Conservation (phyloP, 75 land plant genomes). For the Isoetes taiwanensis region DNA sequence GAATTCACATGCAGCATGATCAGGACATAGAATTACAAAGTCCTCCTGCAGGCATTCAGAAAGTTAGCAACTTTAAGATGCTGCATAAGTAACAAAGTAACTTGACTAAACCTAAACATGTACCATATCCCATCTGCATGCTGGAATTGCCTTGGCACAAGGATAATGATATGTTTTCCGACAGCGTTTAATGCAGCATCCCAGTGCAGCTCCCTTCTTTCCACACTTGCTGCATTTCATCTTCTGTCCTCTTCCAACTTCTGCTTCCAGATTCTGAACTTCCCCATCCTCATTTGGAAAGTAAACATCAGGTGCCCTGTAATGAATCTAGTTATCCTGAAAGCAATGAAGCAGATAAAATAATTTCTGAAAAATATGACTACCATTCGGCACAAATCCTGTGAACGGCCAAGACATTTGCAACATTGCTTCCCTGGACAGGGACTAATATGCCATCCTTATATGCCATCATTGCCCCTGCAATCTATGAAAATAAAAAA, state of each 20-base stretch:
- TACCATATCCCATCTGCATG: slow-evolving; percentile 66
- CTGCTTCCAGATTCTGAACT: slow-evolving; percentile 47
- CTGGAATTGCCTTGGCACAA: slow-evolving; percentile 43
- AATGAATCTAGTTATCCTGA: not conserved
- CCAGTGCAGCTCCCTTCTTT: slow-evolving; percentile 76
- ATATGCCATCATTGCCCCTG: slow-evolving; percentile 4
- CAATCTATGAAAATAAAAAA: not conserved
- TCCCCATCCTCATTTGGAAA: slow-evolving; percentile 30
- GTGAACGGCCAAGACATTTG: slow-evolving; percentile 53
- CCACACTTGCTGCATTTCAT: slow-evolving; percentile 64
- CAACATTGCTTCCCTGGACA: not conserved
- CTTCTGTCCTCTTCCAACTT: slow-evolving; percentile 52
- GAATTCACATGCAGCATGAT: slow-evolving; percentile 6
- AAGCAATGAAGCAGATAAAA: too few species aligned
- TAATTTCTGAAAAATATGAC: not conserved
- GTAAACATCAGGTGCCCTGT: slow-evolving; percentile 80
- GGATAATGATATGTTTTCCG: slow-evolving; percentile 61
- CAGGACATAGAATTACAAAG: slow-evolving; percentile 14
- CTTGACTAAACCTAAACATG: not conserved
- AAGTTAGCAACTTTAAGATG: slow-evolving; percentile 9
- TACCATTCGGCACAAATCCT: slow-evolving; percentile 69
- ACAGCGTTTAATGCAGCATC: slow-evolving; percentile 56
- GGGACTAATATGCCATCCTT: not conserved
- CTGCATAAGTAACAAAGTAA: too few species aligned
- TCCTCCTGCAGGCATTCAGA: slow-evolving; percentile 7